Base-by-base conservation (phyloP, 2,329 filamentous ascomycete species). In the Sarocladiaceae sp. region DNA sequence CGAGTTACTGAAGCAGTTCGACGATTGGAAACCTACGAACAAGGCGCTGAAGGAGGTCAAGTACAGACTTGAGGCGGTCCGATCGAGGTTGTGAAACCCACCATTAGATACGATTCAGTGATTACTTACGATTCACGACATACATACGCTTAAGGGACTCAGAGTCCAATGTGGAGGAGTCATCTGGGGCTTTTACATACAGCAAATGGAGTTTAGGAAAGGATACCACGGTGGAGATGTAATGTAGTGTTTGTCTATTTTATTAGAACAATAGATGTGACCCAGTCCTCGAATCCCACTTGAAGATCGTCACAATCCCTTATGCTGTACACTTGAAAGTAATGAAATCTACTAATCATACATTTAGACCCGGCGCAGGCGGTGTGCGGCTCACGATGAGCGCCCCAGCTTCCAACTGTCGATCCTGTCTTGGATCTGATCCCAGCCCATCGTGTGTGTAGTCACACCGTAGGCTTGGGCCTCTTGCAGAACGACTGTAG, bases 11-110 rank as follows among this genome's bases (percentile, higher is more conserved):
- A 77, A 76, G 54, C 84, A 96, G 67, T 99, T 97, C 68, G 92
- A 97, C 65, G 84, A 89, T 51, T 99, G 94, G 94, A 92, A 88
- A 64, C 94, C 94, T 1, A 79, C 77, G 0, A 96, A 86, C 7
- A 99, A 97, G 72, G 88, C 88, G 39, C 71, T 99, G 53, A 96
- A 94, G 71, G 94, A 99, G 69, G 92, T 99, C 44, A 96, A 96
- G 69, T 97, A 95, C 69, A 79, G 94, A 56, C 75, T 99, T 18
- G 94, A 97, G 71, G 93, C 87, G 2, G 89, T 99, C 40, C 81
- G 90, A 62, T 96, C 90, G 46, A 95, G 91, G 71, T 72, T 50
- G n/a, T 50, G 33, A 50, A 26, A 11, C 37, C n/a, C 4, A 25
- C 11, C 37, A 11, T 42, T 33, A 10, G 37, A 29, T 25, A 26